A percentile compares a stretch with the other conserved stretches of the same genome.
These are phyloP conservation scores for Axilococcus clingmanii DNA, from an alignment of 139 green algal species.

Conservation along the genomic window DNA sequence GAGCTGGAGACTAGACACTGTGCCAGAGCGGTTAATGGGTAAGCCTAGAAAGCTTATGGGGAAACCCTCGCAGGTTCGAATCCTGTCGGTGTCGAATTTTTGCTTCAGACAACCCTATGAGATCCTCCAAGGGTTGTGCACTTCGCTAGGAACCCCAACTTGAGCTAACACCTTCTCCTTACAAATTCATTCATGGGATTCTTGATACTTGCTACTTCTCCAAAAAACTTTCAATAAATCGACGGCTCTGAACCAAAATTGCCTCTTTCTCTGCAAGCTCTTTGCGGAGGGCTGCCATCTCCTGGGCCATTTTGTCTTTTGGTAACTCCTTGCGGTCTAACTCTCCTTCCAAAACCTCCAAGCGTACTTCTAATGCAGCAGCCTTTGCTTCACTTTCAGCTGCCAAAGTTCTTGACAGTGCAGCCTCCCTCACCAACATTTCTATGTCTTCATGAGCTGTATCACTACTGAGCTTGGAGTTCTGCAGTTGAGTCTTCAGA, in stretches of 20 bases:
- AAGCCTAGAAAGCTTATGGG: no score
- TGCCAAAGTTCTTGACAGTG: neutral
- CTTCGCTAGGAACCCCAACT: no score
- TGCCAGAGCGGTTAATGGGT: no score
- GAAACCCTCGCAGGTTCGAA: slow-evolving; percentile 12
- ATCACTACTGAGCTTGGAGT: neutral
- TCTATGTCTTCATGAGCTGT: neutral
- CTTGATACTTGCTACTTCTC: no score
- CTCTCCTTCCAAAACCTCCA: slow-evolving; percentile 1
- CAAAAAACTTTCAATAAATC: no score
- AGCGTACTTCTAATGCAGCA: neutral
- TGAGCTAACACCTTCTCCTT: no score
- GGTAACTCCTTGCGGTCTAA: neutral
- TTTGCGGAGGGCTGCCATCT: neutral
- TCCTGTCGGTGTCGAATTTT: no score
- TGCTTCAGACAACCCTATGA: no score
- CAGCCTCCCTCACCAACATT: neutral
- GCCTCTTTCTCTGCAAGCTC: neutral
- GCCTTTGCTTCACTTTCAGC: neutral
- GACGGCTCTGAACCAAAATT: neutral
- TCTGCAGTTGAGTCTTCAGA: slow-evolving; percentile 1
- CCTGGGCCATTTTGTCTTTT: neutral
- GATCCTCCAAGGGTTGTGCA: no score
- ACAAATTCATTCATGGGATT: neutral
- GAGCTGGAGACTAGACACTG: no score